phyloP scores from a whole-genome alignment of 768 basidiomycete species.

The Russula virescens region DNA sequence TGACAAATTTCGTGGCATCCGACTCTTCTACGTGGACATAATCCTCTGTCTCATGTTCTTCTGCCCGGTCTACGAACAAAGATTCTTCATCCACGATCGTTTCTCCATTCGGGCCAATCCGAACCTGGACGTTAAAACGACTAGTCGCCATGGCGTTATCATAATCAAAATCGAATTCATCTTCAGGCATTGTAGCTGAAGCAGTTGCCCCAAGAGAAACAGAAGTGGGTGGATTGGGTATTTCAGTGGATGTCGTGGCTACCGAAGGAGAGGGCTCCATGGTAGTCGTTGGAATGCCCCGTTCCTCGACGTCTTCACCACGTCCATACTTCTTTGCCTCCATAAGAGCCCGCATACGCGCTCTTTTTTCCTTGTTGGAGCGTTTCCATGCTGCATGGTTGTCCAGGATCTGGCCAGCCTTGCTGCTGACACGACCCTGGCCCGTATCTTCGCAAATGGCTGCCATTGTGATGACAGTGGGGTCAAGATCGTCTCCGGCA shows the following conservation, averaged over 20 bases:
- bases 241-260: not conserved
- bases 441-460: constrained; percentile 71
- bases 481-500: constrained; percentile 74
- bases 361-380: constrained; percentile 60
- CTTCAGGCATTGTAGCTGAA: constrained; percentile 38
- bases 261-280: constrained; percentile 2
- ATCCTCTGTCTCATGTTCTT: constrained; percentile 60
- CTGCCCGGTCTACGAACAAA: constrained; percentile 66
- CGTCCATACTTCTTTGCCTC: constrained; percentile 73
- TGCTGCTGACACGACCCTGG: constrained; percentile 72
- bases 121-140: constrained; percentile 78
- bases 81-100: constrained; percentile 84
- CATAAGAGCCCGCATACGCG: constrained; percentile 54
- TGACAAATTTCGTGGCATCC: constrained; percentile 80
- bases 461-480: constrained; percentile 82
- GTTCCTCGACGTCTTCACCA: constrained; percentile 42
- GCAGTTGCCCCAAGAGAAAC: constrained; percentile 12
- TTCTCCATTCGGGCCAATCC: constrained; percentile 82
- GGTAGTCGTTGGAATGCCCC: constrained; percentile 16
- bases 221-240: not conserved
- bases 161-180: constrained; percentile 63
- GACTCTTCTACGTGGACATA: constrained; percentile 80
- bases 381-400: constrained; percentile 72
- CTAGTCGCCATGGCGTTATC: constrained; percentile 56
- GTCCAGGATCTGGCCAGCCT: constrained; percentile 61